phyloP scores from a whole-genome alignment of 2,329 filamentous ascomycete species.

The Aspergillus carbonarius region DNA sequence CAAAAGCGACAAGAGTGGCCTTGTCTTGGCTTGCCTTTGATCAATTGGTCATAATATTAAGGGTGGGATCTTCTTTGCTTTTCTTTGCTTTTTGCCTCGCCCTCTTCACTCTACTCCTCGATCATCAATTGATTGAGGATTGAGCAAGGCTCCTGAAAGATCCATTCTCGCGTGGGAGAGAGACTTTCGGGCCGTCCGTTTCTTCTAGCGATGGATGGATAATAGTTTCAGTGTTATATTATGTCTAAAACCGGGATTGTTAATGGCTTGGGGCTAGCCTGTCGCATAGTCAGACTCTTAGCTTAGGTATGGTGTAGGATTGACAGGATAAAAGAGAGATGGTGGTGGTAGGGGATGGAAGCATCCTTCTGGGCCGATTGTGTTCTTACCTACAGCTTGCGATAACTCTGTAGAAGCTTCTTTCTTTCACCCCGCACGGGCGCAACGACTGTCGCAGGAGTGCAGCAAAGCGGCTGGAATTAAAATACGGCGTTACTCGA shows the following conservation, averaged over 20 bases:
- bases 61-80: neutral
- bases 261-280: neutral
- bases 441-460: slow-evolving; percentile 9
- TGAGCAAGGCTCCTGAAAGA: neutral
- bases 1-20: neutral
- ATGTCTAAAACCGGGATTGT: neutral
- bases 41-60: neutral
- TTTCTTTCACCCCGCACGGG: slow-evolving; percentile 12
- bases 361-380: neutral
- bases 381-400: neutral
- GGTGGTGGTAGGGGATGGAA: neutral
- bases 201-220: neutral
- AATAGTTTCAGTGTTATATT: neutral
- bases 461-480: neutral
- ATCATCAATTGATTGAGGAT: neutral
- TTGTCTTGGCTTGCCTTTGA: neutral
- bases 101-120: neutral
- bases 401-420: neutral
- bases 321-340: neutral
- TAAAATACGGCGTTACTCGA: neutral
- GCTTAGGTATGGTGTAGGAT: neutral
- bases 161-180: slow-evolving; percentile 18
- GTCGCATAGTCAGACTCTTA: neutral
- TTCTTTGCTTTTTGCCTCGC: neutral
- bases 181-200: slow-evolving; percentile 9